A percentile compares a stretch with the other conserved stretches of the same genome.
Evolutionary conservation across 2,329 filamentous ascomycete genomes (phyloP).

Genomic region (Botrytis byssoidea): DNA sequence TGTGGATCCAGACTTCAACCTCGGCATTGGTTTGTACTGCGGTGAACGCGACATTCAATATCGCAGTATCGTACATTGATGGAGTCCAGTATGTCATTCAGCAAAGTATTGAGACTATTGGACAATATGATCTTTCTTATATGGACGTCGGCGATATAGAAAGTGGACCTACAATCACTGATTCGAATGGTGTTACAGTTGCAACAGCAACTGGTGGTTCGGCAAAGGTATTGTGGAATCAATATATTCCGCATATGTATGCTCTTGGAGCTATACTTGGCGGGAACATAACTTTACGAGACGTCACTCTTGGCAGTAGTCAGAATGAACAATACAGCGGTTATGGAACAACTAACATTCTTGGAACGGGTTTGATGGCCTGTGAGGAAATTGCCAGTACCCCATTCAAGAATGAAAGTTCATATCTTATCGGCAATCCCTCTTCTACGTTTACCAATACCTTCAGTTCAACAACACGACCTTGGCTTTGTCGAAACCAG

Average conservation of each 20-base stretch:
- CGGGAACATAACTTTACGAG: neutral
- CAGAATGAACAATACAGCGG: neutral
- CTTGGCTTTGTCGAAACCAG: slow-evolving; percentile 29
- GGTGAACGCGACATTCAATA: slow-evolving; percentile 26
- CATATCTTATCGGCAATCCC: neutral
- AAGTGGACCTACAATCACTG: neutral
- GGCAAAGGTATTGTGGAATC: neutral
- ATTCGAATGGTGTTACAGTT: neutral
- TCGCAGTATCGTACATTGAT: slow-evolving; percentile 22
- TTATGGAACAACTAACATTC: neutral
- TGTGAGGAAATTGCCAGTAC: neutral
- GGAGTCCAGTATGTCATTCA: slow-evolving; percentile 8
- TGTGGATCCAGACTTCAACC: slow-evolving; percentile 26
- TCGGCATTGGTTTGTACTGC: slow-evolving; percentile 21
- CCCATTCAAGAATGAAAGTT: slow-evolving; percentile 3
- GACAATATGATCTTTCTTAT: neutral
- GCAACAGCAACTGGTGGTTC: neutral
- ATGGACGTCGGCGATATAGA: neutral
- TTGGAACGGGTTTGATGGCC: neutral
- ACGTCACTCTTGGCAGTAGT: neutral
- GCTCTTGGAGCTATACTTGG: neutral
- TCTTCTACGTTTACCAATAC: neutral
- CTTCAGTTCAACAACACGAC: neutral
- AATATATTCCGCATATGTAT: slow-evolving; percentile 10
- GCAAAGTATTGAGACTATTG: neutral